Conservation (phyloP, 2,329 filamentous ascomycete genomes). For the Beauveria brongniartii region DNA sequence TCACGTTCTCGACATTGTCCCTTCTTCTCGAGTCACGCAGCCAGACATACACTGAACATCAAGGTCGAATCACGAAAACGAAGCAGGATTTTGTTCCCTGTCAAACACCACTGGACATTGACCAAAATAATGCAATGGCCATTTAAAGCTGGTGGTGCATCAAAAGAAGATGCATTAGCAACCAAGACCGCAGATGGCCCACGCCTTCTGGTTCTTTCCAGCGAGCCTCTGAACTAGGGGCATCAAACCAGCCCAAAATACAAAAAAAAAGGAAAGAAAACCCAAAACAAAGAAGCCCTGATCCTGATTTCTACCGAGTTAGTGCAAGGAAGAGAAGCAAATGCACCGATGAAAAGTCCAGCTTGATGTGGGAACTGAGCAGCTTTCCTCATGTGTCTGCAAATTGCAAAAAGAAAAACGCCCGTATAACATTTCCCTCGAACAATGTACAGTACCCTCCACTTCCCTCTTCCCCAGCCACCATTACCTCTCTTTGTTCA, state of each 20-base stretch:
- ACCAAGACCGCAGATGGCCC: background rate
- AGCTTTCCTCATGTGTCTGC: background rate
- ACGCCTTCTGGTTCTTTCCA: background rate
- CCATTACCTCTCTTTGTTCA: background rate
- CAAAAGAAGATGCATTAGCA: background rate
- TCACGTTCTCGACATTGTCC: no score
- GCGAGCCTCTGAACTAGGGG: background rate
- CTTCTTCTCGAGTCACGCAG: no score
- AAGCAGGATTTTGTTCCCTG: background rate
- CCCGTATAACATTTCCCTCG: slow-evolving; percentile 1
- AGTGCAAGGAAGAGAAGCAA: background rate
- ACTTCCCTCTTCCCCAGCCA: background rate
- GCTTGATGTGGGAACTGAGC: background rate
- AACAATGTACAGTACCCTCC: slow-evolving; percentile 7
- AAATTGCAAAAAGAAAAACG: slow-evolving; percentile 3
- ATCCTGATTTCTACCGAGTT: background rate
- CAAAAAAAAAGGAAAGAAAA: background rate
- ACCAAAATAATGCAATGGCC: background rate
- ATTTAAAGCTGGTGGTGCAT: background rate
- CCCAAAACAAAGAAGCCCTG: background rate
- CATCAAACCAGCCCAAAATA: background rate
- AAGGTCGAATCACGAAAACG: background rate
- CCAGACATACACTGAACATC: background rate
- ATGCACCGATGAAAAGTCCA: background rate
- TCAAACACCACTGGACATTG: background rate